Percentiles rank a stretch among this genome's conserved stretches.
These are phyloP conservation scores for Heterobasidion occidentale DNA, from an alignment of 1,284 basidiomycete species.

Conservation along the genomic window DNA sequence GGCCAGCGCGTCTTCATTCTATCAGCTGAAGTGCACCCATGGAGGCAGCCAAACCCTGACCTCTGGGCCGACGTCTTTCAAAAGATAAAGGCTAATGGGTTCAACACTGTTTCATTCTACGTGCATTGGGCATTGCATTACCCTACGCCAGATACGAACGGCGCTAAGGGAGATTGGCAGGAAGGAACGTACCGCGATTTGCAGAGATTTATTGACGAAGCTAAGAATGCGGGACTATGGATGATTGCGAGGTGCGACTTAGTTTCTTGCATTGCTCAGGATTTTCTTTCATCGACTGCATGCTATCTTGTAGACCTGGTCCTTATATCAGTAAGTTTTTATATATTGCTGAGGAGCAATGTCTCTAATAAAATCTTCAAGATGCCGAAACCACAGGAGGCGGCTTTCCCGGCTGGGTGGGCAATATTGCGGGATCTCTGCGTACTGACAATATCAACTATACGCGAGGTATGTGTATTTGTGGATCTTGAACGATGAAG, in stretches of 20 bases:
- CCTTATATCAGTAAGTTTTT: neutral
- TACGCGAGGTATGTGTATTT: neutral
- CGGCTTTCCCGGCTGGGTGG: conserved; percentile 49
- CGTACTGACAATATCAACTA: conserved; percentile 34
- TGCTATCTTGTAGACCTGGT: neutral
- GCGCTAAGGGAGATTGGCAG: conserved; percentile 40
- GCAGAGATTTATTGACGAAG: conserved; percentile 42
- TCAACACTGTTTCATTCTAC: conserved; percentile 50
- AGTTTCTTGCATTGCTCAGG: neutral
- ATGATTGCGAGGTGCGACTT: conserved; percentile 35
- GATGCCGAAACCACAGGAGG: conserved; percentile 51
- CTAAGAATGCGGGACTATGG: conserved; percentile 43
- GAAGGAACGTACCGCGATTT: conserved; percentile 41
- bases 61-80: conserved; percentile 51
- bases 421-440: conserved; percentile 36
- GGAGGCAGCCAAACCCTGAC: conserved; percentile 38
- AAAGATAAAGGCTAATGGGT: conserved; percentile 50
- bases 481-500: no score
- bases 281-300: neutral
- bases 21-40: conserved; percentile 42
- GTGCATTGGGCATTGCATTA: conserved; percentile 42
- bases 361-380: conserved; percentile 3
- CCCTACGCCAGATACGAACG: conserved; percentile 37
- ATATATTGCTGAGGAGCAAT: neutral
- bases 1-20: conserved; percentile 44